Evolutionary conservation across 2,329 filamentous ascomycete species (phyloP).

Genomic region (Fusarium palustre): DNA sequence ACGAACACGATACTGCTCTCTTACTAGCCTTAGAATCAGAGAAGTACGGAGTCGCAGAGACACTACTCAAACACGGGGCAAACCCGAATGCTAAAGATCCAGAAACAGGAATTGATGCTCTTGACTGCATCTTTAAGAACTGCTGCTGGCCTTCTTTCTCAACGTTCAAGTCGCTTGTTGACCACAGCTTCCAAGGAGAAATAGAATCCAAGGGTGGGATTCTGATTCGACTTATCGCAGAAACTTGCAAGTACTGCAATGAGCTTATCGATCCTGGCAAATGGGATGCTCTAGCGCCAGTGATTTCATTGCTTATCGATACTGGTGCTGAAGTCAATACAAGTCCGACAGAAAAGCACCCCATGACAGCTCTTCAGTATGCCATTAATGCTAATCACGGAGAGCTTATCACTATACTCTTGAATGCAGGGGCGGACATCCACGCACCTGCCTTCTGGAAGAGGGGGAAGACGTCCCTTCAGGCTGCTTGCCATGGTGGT

Average conservation of each 20-base stretch:
- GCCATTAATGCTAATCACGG: background rate
- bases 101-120: background rate
- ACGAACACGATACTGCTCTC: background rate
- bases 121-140: accelerated
- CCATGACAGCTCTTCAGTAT: background rate
- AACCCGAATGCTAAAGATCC: background rate
- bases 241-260: too few relatives aligned
- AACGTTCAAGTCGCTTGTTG: background rate
- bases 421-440: background rate
- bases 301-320: background rate
- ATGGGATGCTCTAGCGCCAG: accelerated
- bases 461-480: background rate
- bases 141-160: background rate
- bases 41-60: background rate
- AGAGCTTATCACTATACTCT: background rate
- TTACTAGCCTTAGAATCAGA: background rate
- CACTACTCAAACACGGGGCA: background rate
- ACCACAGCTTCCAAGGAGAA: background rate
- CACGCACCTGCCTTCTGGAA: background rate
- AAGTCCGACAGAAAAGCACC: background rate
- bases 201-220: too few relatives aligned
- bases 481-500: background rate
- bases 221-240: too few relatives aligned
- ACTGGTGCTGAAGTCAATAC: background rate
- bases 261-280: too few relatives aligned